Evolutionary conservation across 73 alveolate species (phyloP).

Genomic region (Uronychia binucleata): DNA sequence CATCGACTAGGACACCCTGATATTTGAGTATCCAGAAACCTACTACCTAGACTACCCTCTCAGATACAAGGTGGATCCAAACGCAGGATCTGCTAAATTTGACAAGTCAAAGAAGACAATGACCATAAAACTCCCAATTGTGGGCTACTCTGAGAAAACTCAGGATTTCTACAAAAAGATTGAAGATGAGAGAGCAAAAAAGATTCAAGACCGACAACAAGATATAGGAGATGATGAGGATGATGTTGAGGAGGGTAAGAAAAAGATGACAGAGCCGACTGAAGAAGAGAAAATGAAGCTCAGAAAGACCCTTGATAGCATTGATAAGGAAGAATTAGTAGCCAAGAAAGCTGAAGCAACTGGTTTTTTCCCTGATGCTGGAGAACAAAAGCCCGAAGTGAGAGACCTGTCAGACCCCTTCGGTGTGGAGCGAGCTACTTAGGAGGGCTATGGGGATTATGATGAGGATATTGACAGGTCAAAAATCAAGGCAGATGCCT

Average conservation of each 20-base stretch:
- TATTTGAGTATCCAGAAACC: constrained; percentile 87
- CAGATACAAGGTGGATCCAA: constrained; percentile 87
- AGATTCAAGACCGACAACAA: not conserved
- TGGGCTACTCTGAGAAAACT: not conserved
- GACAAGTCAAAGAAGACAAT: not conserved
- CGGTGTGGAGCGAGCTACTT: not conserved
- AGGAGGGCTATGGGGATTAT: not conserved
- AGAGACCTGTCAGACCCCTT: not conserved
- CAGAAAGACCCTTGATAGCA: not conserved
- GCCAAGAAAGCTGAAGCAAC: not conserved
- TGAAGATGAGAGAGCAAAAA: not conserved
- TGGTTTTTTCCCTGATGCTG: not conserved
- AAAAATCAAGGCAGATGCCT: not conserved
- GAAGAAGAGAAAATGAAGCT: not conserved
- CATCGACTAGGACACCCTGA: constrained; percentile 75
- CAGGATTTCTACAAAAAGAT: not conserved
- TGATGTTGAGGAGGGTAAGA: not conserved
- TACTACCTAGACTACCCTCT: constrained; percentile 87
- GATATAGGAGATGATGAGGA: not conserved
- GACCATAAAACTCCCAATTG: not conserved
- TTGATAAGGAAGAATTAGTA: not conserved
- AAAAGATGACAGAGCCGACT: not conserved
- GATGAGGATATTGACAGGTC: not conserved
- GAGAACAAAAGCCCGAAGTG: not conserved
- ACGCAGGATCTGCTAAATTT: constrained; percentile 88